Evolutionary conservation across 1,284 basidiomycete species (phyloP).

Genomic region (Rhodotorula sp.): DNA sequence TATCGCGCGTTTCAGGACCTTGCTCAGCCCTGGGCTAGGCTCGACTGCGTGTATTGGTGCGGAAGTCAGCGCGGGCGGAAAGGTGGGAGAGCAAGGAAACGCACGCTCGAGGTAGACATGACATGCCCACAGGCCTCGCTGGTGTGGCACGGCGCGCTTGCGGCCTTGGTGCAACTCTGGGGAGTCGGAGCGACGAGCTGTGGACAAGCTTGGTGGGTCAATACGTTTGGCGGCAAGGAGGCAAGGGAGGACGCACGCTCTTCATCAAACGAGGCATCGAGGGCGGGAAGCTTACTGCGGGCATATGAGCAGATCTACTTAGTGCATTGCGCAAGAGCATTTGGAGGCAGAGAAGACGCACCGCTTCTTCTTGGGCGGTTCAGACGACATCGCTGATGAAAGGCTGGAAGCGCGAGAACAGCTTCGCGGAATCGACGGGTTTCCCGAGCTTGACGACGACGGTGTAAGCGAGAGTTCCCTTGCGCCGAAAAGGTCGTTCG

Average conservation of each 20-base stretch:
- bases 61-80: too few relatives aligned
- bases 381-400: not conserved
- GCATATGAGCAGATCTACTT: too few relatives aligned
- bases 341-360: not conserved
- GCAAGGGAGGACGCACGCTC: not conserved
- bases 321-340: not conserved
- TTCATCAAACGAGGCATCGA: slow-evolving; percentile 27
- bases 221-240: too few relatives aligned
- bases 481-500: too few relatives aligned
- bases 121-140: slow-evolving; percentile 75
- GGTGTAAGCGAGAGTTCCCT: too few relatives aligned
- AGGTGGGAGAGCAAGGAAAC: not conserved
- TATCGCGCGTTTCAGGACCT: slow-evolving; percentile 57
- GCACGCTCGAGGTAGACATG: slow-evolving; percentile 64
- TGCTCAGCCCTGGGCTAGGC: slow-evolving; percentile 53
- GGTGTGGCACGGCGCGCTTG: slow-evolving; percentile 67
- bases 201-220: too few relatives aligned
- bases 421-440: too few relatives aligned
- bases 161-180: slow-evolving; percentile 75
- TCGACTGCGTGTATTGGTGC: slow-evolving; percentile 20
- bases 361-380: slow-evolving; percentile 23
- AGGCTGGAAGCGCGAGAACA: too few relatives aligned
- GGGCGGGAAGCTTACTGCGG: slow-evolving; percentile 29
- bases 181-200: slow-evolving; percentile 59
- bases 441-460: too few relatives aligned